phyloP scores from a whole-genome alignment of 1,139 yeast genomes.

The Sporopachydermia cereana region DNA sequence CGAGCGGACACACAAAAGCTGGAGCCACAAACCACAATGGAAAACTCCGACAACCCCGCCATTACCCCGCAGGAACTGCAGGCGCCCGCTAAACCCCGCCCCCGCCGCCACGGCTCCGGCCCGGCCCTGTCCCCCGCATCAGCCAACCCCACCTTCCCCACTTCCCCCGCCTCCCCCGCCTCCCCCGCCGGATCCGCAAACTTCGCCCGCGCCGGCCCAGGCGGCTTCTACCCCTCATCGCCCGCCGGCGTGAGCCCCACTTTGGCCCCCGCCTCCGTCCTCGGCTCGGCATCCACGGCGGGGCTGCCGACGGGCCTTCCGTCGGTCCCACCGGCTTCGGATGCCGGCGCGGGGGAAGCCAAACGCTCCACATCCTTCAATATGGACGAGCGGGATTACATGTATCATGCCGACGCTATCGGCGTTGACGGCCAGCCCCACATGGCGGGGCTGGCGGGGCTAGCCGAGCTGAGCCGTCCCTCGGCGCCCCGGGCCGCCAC shows the following conservation, averaged over 20 bases:
- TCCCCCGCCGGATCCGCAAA: not conserved
- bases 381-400: not conserved
- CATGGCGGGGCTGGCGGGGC: too few relatives aligned
- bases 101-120: not conserved
- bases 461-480: too few relatives aligned
- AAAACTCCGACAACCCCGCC: too few relatives aligned
- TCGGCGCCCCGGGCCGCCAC: not conserved
- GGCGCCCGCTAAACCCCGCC: too few relatives aligned
- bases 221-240: not conserved
- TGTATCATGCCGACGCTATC: not conserved
- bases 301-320: too few relatives aligned
- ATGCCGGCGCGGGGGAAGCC: not conserved
- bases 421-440: too few relatives aligned
- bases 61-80: too few relatives aligned
- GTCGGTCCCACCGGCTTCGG: not conserved
- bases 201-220: not conserved
- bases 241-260: not conserved
- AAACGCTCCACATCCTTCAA: conserved; percentile 4
- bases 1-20: too few relatives aligned
- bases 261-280: not conserved
- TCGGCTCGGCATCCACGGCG: too few relatives aligned
- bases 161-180: not conserved
- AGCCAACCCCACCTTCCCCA: too few relatives aligned
- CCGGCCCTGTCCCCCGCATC: too few relatives aligned
- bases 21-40: too few relatives aligned